Base-by-base conservation (phyloP, 2,329 filamentous ascomycete genomes). In the Capronia epimyces region DNA sequence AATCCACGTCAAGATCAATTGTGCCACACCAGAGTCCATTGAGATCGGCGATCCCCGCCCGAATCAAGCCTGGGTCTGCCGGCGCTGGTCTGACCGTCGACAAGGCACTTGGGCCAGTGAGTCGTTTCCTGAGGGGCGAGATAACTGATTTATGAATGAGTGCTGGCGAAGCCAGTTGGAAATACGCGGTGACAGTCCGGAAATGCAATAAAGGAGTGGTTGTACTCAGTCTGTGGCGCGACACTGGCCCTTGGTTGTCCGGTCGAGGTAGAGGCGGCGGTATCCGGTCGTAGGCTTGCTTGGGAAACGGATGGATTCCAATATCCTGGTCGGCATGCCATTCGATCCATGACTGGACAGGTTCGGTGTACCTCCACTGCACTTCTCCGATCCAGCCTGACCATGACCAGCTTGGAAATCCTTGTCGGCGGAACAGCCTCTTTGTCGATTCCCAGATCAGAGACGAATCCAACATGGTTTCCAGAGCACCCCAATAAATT, bases 361-460 rank as follows among this genome's bases (percentile, higher is more conserved):
- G 44, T 40, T 62, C 56, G 27, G 48, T 59, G 44, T 50, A 59
- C 37, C 58, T 62, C 59, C 59, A 62, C 31, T 62, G 59, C n/a
- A 60, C 60, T 36, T 62, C 59, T 12, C 59, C 59, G 1, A 59
- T 43, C 59, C 59, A 62, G 15, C 59, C 59, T 6, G 59, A 55
- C 59, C 59, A 62, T 36, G 59, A 62, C 58, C 57, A 60, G 29
- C 51, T 59, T 2, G 59, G 57, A 32, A 62, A 62, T 24, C 53
- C 53, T 6, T 22, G 42, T 20, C 59, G 47, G 6, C 56, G 58
- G 15, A 41, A 27, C n/a, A 62, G 42, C 31, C 53, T 50, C 44
- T 62, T 62, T 12, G 53, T 57, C 13, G 59, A 62, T 41, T 62
- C 59, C 59, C 59, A 62, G 10, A 59, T 49, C 22, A 62, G 39